phyloP scores from a whole-genome alignment of 129 eudicot genomes.

The Escallonia herrerae region DNA sequence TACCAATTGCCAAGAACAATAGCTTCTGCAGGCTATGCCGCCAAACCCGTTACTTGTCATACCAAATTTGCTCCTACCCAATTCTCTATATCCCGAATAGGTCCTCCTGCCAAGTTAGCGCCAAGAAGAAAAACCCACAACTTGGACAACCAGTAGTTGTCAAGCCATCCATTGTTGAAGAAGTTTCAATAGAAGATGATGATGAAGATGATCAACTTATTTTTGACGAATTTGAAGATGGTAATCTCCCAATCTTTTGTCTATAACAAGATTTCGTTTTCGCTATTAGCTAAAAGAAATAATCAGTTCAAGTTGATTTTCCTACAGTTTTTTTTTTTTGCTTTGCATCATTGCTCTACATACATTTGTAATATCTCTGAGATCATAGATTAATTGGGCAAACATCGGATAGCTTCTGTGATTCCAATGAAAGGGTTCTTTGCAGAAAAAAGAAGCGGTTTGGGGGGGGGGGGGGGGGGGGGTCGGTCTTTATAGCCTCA shows the following conservation, averaged over 20 bases:
- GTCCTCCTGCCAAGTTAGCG: slow-evolving; percentile 20
- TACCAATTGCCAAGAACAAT: background rate
- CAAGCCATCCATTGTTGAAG: slow-evolving; percentile 49
- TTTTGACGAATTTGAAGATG: slow-evolving; percentile 41
- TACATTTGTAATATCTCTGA: too few relatives aligned
- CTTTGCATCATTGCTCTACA: too few relatives aligned
- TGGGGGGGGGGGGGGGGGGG: too few relatives aligned
- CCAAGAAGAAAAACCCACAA: slow-evolving; percentile 41
- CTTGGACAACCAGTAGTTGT: slow-evolving; percentile 26
- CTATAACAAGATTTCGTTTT: background rate
- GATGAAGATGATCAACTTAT: slow-evolving; percentile 22
- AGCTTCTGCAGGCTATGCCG: background rate
- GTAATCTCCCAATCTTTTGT: slow-evolving; percentile 5
- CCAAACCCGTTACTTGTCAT: slow-evolving; percentile 2
- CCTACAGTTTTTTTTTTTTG: too few relatives aligned
- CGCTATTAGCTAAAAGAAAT: background rate
- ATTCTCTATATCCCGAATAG: slow-evolving; percentile 2
- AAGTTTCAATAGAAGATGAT: slow-evolving; percentile 38
- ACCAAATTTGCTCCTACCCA: slow-evolving; percentile 19
- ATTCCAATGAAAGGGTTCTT: too few relatives aligned
- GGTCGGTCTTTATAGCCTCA: too few relatives aligned
- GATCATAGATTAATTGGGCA: too few relatives aligned
- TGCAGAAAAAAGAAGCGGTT: too few relatives aligned
- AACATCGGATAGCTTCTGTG: too few relatives aligned
- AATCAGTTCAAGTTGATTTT: background rate